Conservation (phyloP, 495 filamentous ascomycete species). For the Aspergillus panamensis region DNA sequence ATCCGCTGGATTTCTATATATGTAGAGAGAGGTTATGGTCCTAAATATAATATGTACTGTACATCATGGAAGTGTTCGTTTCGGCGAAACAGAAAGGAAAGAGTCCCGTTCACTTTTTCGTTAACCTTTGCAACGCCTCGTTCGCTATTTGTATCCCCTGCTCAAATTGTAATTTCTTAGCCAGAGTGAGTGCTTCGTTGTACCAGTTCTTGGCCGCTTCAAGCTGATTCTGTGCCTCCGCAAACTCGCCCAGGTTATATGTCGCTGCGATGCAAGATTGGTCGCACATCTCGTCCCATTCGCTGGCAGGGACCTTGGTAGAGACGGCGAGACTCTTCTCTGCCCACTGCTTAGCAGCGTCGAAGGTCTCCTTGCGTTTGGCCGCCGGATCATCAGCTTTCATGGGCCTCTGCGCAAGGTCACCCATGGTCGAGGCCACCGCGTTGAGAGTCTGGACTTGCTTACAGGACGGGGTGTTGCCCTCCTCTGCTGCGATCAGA, state of each 20-base stretch:
- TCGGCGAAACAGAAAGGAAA: background rate
- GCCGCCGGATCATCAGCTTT: slow-evolving; percentile 46
- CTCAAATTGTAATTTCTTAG: slow-evolving; percentile 58
- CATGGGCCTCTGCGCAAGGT: slow-evolving; percentile 26
- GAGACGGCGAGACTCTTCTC: slow-evolving; percentile 65
- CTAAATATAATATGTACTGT: background rate
- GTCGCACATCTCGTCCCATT: slow-evolving; percentile 80
- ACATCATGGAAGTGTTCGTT: background rate
- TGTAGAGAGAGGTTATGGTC: background rate
- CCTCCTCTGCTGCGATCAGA: slow-evolving; percentile 43
- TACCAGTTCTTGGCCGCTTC: slow-evolving; percentile 55
- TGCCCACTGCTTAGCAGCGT: slow-evolving; percentile 69
- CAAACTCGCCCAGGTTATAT: slow-evolving; percentile 81
- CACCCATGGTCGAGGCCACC: slow-evolving; percentile 35
- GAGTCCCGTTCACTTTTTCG: slow-evolving; percentile 17
- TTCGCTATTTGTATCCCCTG: slow-evolving; percentile 61
- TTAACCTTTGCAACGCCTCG: slow-evolving; percentile 42
- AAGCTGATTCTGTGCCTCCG: slow-evolving; percentile 61
- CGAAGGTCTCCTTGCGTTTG: slow-evolving; percentile 50
- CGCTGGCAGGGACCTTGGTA: slow-evolving; percentile 49
- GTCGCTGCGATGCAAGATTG: slow-evolving; percentile 78
- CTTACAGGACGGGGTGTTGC: slow-evolving; percentile 56
- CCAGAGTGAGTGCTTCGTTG: slow-evolving; percentile 60
- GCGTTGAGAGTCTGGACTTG: slow-evolving; percentile 59
- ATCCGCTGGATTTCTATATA: no score